Percentiles rank a stretch among this genome's conserved stretches.
These are phyloP conservation scores for Gentiana dahurica DNA, from an alignment of 257 asterid genomes.

Conservation along the genomic window DNA sequence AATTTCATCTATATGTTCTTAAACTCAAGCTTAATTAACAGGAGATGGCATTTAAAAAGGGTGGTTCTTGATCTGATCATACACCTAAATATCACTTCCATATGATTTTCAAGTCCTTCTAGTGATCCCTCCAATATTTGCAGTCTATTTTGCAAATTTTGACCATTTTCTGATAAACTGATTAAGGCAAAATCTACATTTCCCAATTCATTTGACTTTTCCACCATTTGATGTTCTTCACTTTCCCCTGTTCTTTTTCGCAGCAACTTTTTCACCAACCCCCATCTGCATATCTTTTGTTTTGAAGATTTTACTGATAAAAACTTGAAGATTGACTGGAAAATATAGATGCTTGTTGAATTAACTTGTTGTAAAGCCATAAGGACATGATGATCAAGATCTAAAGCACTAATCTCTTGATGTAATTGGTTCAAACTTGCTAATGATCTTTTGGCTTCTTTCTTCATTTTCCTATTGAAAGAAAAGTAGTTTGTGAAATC, in stretches of 20 bases:
- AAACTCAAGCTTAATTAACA: neutral
- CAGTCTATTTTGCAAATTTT: constrained; percentile 13
- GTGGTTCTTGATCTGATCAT: constrained; percentile 18
- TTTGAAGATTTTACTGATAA: constrained; percentile 20
- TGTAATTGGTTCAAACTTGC: no score
- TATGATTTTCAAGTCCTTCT: constrained; percentile 15
- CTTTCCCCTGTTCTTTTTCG: constrained; percentile 10
- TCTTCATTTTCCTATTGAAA: constrained; percentile 8
- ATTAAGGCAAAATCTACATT: constrained; percentile 9
- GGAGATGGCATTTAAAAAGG: constrained; percentile 20
- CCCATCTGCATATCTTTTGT: constrained; percentile 17
- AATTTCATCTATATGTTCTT: no score
- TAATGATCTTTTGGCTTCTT: no score
- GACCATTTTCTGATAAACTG: constrained; percentile 9
- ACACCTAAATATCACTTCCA: constrained; percentile 22
- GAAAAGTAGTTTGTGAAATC: constrained; percentile 10
- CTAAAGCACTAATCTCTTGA: constrained; percentile 8
- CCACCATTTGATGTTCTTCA: constrained; percentile 8
- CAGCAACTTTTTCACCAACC: constrained; percentile 21
- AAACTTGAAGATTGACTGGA: constrained; percentile 13
- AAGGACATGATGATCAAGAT: constrained; percentile 15
- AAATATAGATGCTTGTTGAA: constrained; percentile 7
- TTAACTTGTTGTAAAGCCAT: constrained; percentile 14
- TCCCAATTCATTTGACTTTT: constrained; percentile 14
- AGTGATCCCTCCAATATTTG: constrained; percentile 12